Evolutionary conservation across 306 rosid genomes (phyloP), one percentile per base, ranked within the genome.

Genomic region (Hippophae gyantsensis): DNA sequence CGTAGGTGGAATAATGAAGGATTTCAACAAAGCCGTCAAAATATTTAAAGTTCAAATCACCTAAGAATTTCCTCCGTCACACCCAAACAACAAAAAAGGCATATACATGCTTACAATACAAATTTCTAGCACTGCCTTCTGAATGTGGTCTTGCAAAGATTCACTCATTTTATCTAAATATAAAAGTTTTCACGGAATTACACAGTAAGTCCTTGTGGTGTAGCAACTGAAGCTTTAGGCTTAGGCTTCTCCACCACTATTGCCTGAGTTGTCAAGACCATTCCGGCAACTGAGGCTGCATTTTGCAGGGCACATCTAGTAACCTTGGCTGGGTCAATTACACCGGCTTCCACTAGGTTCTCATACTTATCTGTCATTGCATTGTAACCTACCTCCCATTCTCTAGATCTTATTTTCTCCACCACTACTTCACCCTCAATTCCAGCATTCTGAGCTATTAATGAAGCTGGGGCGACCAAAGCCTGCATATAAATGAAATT

Each of bases 211-310:
- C 99, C 99, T 78, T 86, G 99, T 9, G 90, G 32, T 14, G 65
- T 88, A 9, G 67, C 89, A 0, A 5, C 62, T 1, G 85, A 66
- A 13, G 85, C 74, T 88, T 60, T 93, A 68, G 90, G 94, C 79
- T 75, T 93, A 2, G 97, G 59, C 71, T 93, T 93, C 68, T 93
- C 99, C 38, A 93, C 99, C 42, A 93, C 99, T 6, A 88, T 93
- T 47, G 99, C 99, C 68, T 93, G 99, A 9, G 99, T 93, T 61
- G 99, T 92, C 78, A 93, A 45, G 54, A 88, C 99, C 99, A 93
- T 93, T 58, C 99, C 99, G 0, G 99, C 99, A 13, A 93, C 99
- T 8, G 99, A 93, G 32, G 99, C 88, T 6, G 99, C 81, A 68
- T 93, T 93, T 70, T 93, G 97, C 73, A 93, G 62, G 5, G 94